Evolutionary conservation across 768 basidiomycete species (phyloP).

Genomic region (Gloeophyllum trabeum): DNA sequence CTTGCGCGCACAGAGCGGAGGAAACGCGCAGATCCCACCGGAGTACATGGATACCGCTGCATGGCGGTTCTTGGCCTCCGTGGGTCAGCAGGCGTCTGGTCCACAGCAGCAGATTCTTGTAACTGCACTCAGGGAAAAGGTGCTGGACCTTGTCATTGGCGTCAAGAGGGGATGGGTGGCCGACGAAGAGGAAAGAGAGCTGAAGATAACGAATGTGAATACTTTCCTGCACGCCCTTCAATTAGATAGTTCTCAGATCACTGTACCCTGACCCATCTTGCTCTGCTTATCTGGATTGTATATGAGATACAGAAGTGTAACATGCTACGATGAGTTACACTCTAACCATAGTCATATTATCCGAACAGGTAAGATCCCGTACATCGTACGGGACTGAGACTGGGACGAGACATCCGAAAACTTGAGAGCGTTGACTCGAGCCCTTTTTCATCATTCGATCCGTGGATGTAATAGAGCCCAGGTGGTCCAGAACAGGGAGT

Average conservation of each 20-base stretch:
- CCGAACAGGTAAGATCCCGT: neutral
- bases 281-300: neutral
- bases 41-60: constrained; percentile 72
- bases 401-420: neutral
- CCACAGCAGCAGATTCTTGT: constrained; percentile 90
- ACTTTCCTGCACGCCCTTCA: constrained; percentile 78
- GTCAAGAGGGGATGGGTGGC: constrained; percentile 66
- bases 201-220: constrained; percentile 88
- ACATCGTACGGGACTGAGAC: too few relatives aligned
- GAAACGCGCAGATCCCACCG: constrained; percentile 23
- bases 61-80: constrained; percentile 89
- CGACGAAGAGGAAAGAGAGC: constrained; percentile 62
- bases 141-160: constrained; percentile 79
- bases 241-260: constrained; percentile 62
- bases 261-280: too few relatives aligned
- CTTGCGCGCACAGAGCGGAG: constrained; percentile 25
- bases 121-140: constrained; percentile 79
- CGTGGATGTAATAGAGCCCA: constrained; percentile 22
- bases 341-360: neutral
- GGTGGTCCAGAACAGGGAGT: constrained; percentile 59
- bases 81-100: constrained; percentile 74
- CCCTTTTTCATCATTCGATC: constrained; percentile 6
- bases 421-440: neutral
- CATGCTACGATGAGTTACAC: constrained; percentile 1
- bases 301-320: neutral